These are phyloP conservation scores for Tieghemostelium lacteum DNA, from an alignment of 78 protist genomes.

Conservation along the genomic window DNA sequence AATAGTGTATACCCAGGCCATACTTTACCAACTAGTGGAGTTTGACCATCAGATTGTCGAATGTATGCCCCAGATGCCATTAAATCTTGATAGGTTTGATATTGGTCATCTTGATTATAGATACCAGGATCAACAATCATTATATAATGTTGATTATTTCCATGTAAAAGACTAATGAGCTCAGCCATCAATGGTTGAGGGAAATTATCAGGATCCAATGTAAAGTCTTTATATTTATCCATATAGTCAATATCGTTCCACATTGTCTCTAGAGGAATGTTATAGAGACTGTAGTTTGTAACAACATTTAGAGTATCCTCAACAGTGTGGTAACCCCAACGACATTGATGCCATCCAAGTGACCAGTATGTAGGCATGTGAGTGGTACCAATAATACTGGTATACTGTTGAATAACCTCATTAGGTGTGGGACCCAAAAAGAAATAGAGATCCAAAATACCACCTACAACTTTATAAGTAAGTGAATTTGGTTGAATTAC, in stretches of 20 bases:
- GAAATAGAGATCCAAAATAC: slow-evolving; percentile 86
- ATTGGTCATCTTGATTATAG: slow-evolving; percentile 1
- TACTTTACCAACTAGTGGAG: slow-evolving; percentile 80
- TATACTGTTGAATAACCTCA: slow-evolving; percentile 70
- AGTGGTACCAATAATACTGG: slow-evolving; percentile 82
- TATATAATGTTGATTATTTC: slow-evolving; percentile 80
- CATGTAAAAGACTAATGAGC: slow-evolving; percentile 65
- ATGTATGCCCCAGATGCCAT: slow-evolving; percentile 27
- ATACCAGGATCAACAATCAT: slow-evolving; percentile 91
- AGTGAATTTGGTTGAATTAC: slow-evolving; percentile 14
- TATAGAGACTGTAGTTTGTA: slow-evolving; percentile 13
- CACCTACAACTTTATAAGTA: slow-evolving; percentile 80
- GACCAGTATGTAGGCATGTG: slow-evolving; percentile 87
- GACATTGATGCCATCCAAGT: slow-evolving; percentile 88
- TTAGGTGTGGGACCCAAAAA: slow-evolving; percentile 85
- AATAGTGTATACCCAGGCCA: slow-evolving; percentile 90
- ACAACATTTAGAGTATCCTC: slow-evolving; percentile 75
- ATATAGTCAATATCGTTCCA: slow-evolving; percentile 89
- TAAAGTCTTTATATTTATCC: slow-evolving; percentile 81
- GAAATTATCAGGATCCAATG: slow-evolving; percentile 82
- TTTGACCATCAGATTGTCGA: slow-evolving; percentile 27
- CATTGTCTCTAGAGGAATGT: slow-evolving; percentile 86
- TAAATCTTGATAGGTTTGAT: slow-evolving; percentile 32
- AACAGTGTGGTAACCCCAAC: slow-evolving; percentile 87
- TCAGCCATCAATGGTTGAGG: slow-evolving; percentile 33